These are phyloP conservation scores for Venturia asperata DNA, from an alignment of 2,329 filamentous ascomycete species.

Conservation along the genomic window DNA sequence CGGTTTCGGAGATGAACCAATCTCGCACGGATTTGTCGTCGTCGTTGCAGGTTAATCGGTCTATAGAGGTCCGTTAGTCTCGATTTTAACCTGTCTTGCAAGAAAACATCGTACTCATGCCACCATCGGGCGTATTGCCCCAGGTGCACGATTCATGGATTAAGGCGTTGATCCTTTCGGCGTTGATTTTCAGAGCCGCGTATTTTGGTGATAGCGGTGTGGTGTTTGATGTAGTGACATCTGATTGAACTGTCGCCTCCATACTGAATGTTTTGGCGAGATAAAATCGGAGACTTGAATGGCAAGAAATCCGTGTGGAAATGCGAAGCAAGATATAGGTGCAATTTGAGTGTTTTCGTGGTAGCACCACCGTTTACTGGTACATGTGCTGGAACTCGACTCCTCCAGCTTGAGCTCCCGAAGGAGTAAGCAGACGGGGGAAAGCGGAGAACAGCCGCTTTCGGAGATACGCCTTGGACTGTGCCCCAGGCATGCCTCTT, in stretches of 20 bases:
- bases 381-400: no score
- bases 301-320: background rate
- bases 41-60: slow-evolving; percentile 20
- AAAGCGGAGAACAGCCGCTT: slow-evolving; percentile 12
- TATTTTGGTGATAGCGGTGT: slow-evolving; percentile 21
- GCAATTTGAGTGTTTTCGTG: background rate
- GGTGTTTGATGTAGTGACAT: background rate
- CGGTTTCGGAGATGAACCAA: slow-evolving; percentile 29
- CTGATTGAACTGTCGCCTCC: slow-evolving; percentile 5
- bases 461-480: background rate
- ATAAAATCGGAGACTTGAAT: background rate
- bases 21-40: slow-evolving; percentile 29
- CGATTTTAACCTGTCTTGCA: background rate
- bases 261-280: background rate
- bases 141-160: slow-evolving; percentile 21
- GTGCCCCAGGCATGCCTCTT: background rate
- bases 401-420: no score
- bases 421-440: slow-evolving; percentile 16
- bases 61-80: background rate
- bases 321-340: background rate
- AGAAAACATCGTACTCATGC: slow-evolving; percentile 10
- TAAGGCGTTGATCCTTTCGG: slow-evolving; percentile 20
- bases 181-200: slow-evolving; percentile 20
- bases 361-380: background rate
- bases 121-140: slow-evolving; percentile 21